Base-by-base conservation (phyloP, 306 rosid species). In the Astragalus glycyphyllos region DNA sequence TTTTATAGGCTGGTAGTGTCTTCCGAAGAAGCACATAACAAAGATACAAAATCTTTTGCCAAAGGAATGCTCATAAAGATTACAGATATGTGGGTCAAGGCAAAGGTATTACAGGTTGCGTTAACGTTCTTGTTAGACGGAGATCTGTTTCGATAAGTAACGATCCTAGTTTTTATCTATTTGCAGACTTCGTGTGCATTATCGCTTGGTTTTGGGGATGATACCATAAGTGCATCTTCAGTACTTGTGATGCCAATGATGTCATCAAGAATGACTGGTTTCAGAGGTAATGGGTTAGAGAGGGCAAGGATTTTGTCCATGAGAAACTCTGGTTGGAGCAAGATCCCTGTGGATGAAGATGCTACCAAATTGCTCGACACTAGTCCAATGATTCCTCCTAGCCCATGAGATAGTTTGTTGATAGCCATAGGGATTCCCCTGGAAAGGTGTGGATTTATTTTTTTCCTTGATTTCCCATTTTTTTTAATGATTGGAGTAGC, bases 171-270 rank as follows among this genome's bases (percentile, higher is more conserved):
- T 68, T 74, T 50, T 65, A 20, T 82, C 15, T 38, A 62, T 44
- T 76, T 87, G 85, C 88, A 90, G 98, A 63, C 77, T 64, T 82
- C 89, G 12, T 90, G 86, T 70, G 93, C 92, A 57, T 71, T 89
- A 45, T 79, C 90, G 51, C 76, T 94, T 13, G 97, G 99, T 65
- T 67, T 89, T 58, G 99, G 99, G 74, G 99, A 94, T 83, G 92
- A 91, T 79, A 84, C 99, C 44, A 88, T 94, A 11, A 79, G 80
- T 69, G 92, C 99, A 65, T 94, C 99, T 23, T 89, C 97, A 42
- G 88, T 89, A 64, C 82, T 94, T 58, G 97, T 86, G 85, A 94
- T 94, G 99, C 99, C 99, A 7, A 94, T 94, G 97, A 84, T 91
- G 84, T 94, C 99, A 50, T 94, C 99, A 4, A 94, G 84, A 83